These are phyloP conservation scores for Chytriomyces hyalinus DNA, from an alignment of 192 early-diverging fungal species.

Conservation along the genomic window DNA sequence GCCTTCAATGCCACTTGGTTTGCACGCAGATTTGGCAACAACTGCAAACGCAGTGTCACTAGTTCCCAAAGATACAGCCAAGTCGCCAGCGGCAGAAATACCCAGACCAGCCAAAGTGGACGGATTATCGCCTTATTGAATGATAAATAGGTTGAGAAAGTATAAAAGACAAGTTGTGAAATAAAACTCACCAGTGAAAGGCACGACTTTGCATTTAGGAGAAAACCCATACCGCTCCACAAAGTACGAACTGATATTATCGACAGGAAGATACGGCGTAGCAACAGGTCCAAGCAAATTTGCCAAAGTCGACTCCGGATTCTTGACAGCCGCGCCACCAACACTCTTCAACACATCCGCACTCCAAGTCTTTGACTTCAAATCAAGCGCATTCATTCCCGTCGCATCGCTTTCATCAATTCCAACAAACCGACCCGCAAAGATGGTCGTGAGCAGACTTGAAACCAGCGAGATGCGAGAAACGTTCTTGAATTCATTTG, in stretches of 20 bases:
- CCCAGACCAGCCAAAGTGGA: constrained; percentile 66
- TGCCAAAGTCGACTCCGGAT: constrained; percentile 31
- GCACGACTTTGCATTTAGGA: constrained; percentile 48
- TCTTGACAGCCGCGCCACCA: constrained; percentile 37
- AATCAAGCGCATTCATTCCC: constrained; percentile 82
- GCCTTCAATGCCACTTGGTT: constrained; percentile 49
- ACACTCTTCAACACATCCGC: constrained; percentile 49
- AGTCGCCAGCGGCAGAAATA: constrained; percentile 53
- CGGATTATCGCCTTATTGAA: constrained; percentile 83
- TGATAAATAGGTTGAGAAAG: constrained; percentile 46
- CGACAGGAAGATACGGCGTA: constrained; percentile 38
- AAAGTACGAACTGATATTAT: constrained; percentile 63
- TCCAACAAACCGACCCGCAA: constrained; percentile 60
- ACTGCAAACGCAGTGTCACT: constrained; percentile 77
- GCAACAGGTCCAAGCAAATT: constrained; percentile 55
- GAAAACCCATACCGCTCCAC: constrained; percentile 67
- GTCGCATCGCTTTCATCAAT: constrained; percentile 78
- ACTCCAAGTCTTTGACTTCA: constrained; percentile 64
- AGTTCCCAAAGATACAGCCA: constrained; percentile 79
- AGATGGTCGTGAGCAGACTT: constrained; percentile 71
- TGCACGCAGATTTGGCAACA: constrained; percentile 32
- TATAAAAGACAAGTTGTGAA: background rate
- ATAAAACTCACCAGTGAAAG: background rate
- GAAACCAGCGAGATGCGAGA: constrained; percentile 74
- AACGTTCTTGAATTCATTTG: constrained; percentile 49